These are phyloP conservation scores for Zoysia pacifica DNA, from an alignment of 176 grass and related monocot genomes.

Conservation along the genomic window DNA sequence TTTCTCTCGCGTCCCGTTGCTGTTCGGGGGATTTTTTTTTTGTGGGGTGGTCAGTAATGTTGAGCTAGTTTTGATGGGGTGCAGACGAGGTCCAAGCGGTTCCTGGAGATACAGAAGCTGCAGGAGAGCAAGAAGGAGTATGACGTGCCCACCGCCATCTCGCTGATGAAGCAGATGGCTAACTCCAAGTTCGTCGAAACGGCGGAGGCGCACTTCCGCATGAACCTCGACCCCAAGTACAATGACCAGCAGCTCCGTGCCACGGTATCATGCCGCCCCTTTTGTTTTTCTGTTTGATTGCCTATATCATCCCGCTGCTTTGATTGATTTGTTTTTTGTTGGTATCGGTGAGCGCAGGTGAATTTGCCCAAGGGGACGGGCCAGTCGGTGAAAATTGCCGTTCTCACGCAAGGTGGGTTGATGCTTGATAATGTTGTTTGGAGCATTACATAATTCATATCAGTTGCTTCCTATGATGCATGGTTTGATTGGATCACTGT, in stretches of 20 bases:
- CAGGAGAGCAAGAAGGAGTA: slow-evolving; percentile 92
- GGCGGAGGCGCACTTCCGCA: slow-evolving; percentile 84
- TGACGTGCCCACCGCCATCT: slow-evolving; percentile 65
- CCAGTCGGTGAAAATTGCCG: slow-evolving; percentile 80
- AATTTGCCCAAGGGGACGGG: slow-evolving; percentile 97
- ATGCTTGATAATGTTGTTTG: background rate
- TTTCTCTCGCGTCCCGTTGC: background rate
- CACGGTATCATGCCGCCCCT: slow-evolving; percentile 47
- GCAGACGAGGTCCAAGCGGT: slow-evolving; percentile 86
- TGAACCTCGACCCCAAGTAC: slow-evolving; percentile 97
- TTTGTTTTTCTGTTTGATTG: background rate
- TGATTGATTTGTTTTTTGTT: slow-evolving; percentile 19
- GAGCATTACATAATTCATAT: background rate
- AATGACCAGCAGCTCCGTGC: slow-evolving; percentile 95
- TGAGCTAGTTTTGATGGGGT: background rate
- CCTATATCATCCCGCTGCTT: background rate
- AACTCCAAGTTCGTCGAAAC: slow-evolving; percentile 73
- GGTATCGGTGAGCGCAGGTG: slow-evolving; percentile 52
- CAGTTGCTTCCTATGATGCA: background rate
- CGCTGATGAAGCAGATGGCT: slow-evolving; percentile 71
- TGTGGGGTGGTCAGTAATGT: background rate
- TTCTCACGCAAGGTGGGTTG: slow-evolving; percentile 79
- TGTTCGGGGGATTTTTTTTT: too few species aligned
- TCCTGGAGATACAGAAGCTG: slow-evolving; percentile 94
- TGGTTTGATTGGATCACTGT: background rate